Base-by-base conservation (phyloP, 306 rosid genomes). In the Dryas drummondii region DNA sequence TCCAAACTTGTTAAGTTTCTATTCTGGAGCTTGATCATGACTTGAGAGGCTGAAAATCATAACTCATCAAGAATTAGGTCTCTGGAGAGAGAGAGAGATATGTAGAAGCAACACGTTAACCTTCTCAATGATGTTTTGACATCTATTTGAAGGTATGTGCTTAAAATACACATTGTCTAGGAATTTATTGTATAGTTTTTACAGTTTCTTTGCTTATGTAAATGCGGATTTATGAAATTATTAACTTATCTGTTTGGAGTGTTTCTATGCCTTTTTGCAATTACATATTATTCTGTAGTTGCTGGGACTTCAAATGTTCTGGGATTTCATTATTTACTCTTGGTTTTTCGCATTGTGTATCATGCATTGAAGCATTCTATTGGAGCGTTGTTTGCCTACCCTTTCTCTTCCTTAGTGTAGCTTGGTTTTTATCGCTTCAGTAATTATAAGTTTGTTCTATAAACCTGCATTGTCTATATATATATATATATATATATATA, bases 151-250 rank as follows among this genome's bases (percentile, higher is more conserved):
- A 71, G 77, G 70, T 52, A 46, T n/a, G 68, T 32, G 40, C 51
- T 50, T 17, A 37, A 56, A 55, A 76, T 27, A 50, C 46, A 9
- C 22, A 45, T 7, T n/a, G 46, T 70, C 37, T 32, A 60, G 17
- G 62, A 49, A 59, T 51, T 59, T 47, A 11, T 7, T 64, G 77
- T 54, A 71, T 22, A 64, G 72, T 63, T 55, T 32, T 16, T 55
- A 44, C 53, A 44, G 52, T 55, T 44, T n/a, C n/a, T 44, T 22
- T 56, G 65, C 44, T 32, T 17, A 14, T 71, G 66, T 57, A 56
- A 56, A 56, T 45, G 26, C 66, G 56, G 44, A 44, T 44, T 72
- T 56, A 71, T 22, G n/a, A 71, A 12, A 13, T 19, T 56, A 42
- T 6, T 15, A 42, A 42, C 66, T 11, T 11, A 12, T 54, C 32